Evolutionary conservation across 1,284 basidiomycete genomes (phyloP).

Genomic region (Ganoderma meredithae): DNA sequence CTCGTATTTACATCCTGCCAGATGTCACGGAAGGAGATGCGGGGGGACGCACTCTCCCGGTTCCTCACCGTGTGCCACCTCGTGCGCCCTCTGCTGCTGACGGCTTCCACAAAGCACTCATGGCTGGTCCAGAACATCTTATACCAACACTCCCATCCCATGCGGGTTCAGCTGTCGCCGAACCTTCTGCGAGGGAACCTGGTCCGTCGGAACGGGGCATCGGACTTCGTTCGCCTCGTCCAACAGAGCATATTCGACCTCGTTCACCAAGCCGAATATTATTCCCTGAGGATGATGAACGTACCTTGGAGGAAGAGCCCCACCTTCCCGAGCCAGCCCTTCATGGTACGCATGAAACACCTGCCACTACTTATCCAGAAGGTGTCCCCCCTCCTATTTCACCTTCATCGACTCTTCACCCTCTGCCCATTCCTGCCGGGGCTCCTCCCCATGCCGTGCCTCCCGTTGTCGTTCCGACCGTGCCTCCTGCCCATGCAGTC

Average conservation of each 20-base stretch:
- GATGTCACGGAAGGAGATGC: constrained; percentile 4
- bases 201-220: background rate
- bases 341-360: background rate
- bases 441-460: no score
- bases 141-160: constrained; percentile 5
- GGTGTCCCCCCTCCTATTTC: background rate
- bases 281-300: background rate
- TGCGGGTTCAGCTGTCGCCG: background rate
- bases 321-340: background rate
- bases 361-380: background rate
- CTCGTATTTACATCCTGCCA: background rate
- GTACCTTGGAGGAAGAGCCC: constrained; percentile 2
- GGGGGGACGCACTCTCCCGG: background rate
- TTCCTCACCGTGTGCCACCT: background rate
- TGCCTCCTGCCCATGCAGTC: background rate
- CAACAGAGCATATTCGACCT: background rate
- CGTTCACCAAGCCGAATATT: background rate
- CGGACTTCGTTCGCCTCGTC: background rate
- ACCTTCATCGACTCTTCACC: background rate
- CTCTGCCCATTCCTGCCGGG: constrained; percentile 6
- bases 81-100: constrained; percentile 4
- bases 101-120: background rate
- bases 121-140: constrained; percentile 2
- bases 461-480: background rate
- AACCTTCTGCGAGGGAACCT: background rate